Evolutionary conservation across 345 rosid species (phyloP).

Genomic region (Brassica carinata): DNA sequence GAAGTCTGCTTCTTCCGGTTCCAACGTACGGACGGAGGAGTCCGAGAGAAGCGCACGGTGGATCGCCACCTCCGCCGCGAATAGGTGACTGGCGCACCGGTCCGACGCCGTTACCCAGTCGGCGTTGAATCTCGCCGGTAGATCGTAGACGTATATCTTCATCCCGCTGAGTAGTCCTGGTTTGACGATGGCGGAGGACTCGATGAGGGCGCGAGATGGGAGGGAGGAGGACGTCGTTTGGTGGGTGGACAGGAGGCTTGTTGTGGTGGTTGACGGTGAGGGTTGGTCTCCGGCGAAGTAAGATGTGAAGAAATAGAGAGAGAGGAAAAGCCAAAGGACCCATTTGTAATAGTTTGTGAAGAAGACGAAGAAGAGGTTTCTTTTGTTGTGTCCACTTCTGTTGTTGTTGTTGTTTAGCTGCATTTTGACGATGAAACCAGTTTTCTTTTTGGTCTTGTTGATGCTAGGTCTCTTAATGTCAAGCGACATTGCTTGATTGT

Average conservation of each 20-base stretch:
- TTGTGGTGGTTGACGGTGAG: constrained; percentile 32
- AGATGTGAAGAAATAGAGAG: constrained; percentile 74
- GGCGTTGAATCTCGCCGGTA: constrained; percentile 69
- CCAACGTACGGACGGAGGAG: constrained; percentile 62
- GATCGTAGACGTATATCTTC: constrained; percentile 80
- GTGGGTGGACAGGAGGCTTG: constrained; percentile 44
- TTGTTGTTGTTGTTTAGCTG: constrained; percentile 47
- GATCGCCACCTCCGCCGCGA: constrained; percentile 93
- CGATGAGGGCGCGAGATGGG: constrained; percentile 76
- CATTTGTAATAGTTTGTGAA: constrained; percentile 72
- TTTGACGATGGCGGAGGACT: constrained; percentile 45
- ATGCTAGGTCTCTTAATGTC: constrained; percentile 33
- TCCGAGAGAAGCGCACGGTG: constrained; percentile 58
- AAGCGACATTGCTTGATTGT: constrained; percentile 33
- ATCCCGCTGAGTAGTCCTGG: constrained; percentile 56
- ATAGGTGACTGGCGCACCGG: constrained; percentile 78
- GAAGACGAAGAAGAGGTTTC: constrained; percentile 45
- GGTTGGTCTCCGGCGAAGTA: constrained; percentile 59
- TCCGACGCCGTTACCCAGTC: constrained; percentile 74
- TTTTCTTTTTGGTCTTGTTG: constrained; percentile 35
- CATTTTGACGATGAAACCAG: constrained; percentile 68
- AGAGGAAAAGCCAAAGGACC: constrained; percentile 74
- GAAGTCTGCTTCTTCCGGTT: constrained; percentile 85
- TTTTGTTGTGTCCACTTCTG: constrained; percentile 46
- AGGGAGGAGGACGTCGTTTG: constrained; percentile 50